Base-by-base conservation (phyloP, 768 basidiomycete species). In the Dioszegia aurantiaca region DNA sequence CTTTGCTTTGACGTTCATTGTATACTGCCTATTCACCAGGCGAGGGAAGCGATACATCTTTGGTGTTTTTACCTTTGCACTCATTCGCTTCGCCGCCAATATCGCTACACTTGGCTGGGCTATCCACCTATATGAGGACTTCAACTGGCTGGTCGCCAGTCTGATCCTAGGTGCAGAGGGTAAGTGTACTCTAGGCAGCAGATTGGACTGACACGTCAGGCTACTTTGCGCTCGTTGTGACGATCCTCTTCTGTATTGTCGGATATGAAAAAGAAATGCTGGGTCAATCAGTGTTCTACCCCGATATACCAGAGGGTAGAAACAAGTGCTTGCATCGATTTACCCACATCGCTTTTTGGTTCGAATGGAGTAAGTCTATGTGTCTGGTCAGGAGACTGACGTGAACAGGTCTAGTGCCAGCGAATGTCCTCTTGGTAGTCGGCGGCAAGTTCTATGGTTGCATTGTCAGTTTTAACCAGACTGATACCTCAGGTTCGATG, bases 351-450 rank as follows among this genome's bases (percentile, higher is more conserved):
- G 17, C 51, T 3, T 53, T 53, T 37, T 53, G 51, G 51, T 53
- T 53, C 39, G 51, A 53, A 19, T 40, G 36, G 51, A 51, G 48
- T 47, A 28, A 47, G 46, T 47, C n/a, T n/a, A n/a, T n/a, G n/a
- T n/a, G n/a, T n/a, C n/a, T n/a, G n/a, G 11, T 19, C 21, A 33
- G 6, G 8, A 33, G 14, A 26, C 44, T 24, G 44, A 21, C 24
- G 21, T 24, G n/a, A 12, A 45, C 28, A 47, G 30, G 48, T 53
- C 36, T 53, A 1, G 26, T 53, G 6, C 37, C 51, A 17, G 51
- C 51, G 16, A 53, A 53, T 19, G 51, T 53, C 16, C 36, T 53
- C 26, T 26, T 53, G 14, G 37, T 53, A 26, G 24, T 40, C 9
- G 51, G 51, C 31, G 51, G 51, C 40, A 24, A 41, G 51, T 41